Base-by-base conservation (phyloP, 768 basidiomycete genomes). In the Coprinopsis sp. region DNA sequence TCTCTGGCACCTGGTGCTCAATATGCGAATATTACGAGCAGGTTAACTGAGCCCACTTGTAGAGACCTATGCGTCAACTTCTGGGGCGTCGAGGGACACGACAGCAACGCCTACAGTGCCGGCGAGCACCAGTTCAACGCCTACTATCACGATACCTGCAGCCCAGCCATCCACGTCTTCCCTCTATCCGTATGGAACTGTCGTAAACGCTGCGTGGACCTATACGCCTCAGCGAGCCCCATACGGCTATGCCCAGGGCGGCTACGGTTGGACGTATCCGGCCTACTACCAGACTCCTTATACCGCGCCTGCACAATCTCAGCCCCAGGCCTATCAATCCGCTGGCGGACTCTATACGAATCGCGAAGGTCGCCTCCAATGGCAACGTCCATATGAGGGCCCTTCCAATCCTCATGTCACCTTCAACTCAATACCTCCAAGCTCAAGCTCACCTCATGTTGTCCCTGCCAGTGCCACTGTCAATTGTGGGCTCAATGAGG, bases 341-440 rank as follows among this genome's bases (percentile, higher is more conserved):
- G 21, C 24, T 21, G 18, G 31, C 39, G 29, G 41, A 28, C 49
- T 49, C 39, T 36, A 33, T 33, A 38, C 51, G 24, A 37, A 51
- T 42, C 46, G 47, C 7, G 38, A 42, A 40, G 47, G 50, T 12
- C 47, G 50, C 18, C 36, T 58, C n/a, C 53, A 52, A 29, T 58
- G 57, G 57, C 57, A 58, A 28, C 46, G 50, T 10, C 55, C 57
- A 5, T 58, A 58, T 33, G 50, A 53, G 43, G 57, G 57, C 6
- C 54, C 57, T 19, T 28, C 38, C 4, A 38, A 28, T 37, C 27
- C 23, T 11, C 13, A 43, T 33, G 14, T 10, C 23, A 13, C 13
- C 7, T 18, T 30, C 10, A 48, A 29, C 8, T 41, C 21, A 14
- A 3, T 19, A 24, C 11, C 37, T 2, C 16, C 36, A 19, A 43